Percentiles rank a stretch among this genome's conserved stretches.
phyloP scores from a whole-genome alignment of 2,329 filamentous ascomycete genomes.

The Chrysoporthe cubensis region DNA sequence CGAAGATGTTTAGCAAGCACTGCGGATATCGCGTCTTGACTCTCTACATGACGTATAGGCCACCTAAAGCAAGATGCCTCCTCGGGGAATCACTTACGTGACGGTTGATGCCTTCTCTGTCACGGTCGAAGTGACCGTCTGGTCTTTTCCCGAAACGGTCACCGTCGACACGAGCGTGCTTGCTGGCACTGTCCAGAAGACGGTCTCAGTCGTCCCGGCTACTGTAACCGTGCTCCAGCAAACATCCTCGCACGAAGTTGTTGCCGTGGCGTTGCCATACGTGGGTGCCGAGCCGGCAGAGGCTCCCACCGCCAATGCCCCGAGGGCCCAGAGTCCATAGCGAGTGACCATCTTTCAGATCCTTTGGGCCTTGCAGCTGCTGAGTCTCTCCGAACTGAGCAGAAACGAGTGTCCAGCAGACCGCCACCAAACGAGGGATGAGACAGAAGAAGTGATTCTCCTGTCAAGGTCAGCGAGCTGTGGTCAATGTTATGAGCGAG shows the following conservation, averaged over 20 bases:
- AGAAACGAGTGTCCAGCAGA: conserved; percentile 24
- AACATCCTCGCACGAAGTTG: conserved; percentile 17
- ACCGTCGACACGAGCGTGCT: neutral
- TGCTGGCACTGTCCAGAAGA: conserved; percentile 3
- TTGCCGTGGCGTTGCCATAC: conserved; percentile 21
- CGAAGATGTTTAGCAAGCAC: neutral
- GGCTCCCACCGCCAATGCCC: conserved; percentile 19
- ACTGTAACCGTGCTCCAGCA: conserved; percentile 26
- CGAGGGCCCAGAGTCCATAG: conserved; percentile 20
- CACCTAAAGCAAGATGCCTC: neutral
- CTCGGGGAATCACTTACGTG: neutral
- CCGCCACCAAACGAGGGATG: conserved; percentile 21
- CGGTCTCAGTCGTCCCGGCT: neutral
- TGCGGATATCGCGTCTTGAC: neutral
- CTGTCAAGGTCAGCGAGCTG: conserved; percentile 21
- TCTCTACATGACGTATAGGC: neutral
- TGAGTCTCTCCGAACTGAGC: conserved; percentile 11
- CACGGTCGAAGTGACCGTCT: neutral
- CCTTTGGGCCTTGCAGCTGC: conserved; percentile 9
- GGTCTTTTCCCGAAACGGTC: neutral
- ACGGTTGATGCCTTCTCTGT: neutral
- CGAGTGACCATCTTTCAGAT: conserved; percentile 26
- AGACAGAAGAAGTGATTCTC: conserved; percentile 21
- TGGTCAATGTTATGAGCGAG: conserved; percentile 17
- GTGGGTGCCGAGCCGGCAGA: conserved; percentile 12